Evolutionary conservation across 352 stramenopile species (phyloP), one percentile per base, ranked within the genome.

Genomic region (Phytophthora uliginosa): DNA sequence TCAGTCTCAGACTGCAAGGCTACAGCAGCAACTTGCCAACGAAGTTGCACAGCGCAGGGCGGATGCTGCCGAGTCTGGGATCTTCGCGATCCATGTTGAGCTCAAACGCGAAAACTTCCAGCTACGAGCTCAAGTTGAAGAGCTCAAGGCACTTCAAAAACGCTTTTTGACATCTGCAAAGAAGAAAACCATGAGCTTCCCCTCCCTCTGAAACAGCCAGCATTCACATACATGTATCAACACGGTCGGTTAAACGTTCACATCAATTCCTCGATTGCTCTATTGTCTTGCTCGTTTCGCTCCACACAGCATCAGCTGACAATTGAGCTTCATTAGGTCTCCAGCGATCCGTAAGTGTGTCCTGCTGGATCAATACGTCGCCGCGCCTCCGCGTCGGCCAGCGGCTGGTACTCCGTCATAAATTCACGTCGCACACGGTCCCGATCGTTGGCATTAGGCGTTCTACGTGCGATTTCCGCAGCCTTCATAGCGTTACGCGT

Each of bases 321-420:
- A 75, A 69, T 36, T 36, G 10, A 60, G 52, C 50, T 33, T 69
- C 48, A 45, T 9, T 82, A 94, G 51, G 81, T 82, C 58, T 96
- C 89, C 9, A 96, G 78, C 20, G 89, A 96, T 61, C 89, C 89
- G 62, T 96, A 96, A 55, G 81, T 88, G 74, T 94, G 85, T 57
- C 87, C 86, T 38, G 89, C 85, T 1, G 87, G 87, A 61, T 95
- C 87, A 65, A 96, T 90, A 38, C 87, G 84, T 61, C 86, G 79
- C 13, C 79, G 76, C 62, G 74, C 66, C 5, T 95, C 86, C 22
- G 76, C 63, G 59, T 92, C 86, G 13, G 63, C 71, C n/a, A 90
- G 59, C 15, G 85, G 86, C 76, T 96, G 89, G 69, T 94, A 96
- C 77, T 96, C 89, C 28, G 89, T 96, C 87, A 96, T 95, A 64